Percentiles rank a stretch among this genome's conserved stretches.
Conservation (phyloP, 345 rosid species). For the Eutrema heterophyllum region DNA sequence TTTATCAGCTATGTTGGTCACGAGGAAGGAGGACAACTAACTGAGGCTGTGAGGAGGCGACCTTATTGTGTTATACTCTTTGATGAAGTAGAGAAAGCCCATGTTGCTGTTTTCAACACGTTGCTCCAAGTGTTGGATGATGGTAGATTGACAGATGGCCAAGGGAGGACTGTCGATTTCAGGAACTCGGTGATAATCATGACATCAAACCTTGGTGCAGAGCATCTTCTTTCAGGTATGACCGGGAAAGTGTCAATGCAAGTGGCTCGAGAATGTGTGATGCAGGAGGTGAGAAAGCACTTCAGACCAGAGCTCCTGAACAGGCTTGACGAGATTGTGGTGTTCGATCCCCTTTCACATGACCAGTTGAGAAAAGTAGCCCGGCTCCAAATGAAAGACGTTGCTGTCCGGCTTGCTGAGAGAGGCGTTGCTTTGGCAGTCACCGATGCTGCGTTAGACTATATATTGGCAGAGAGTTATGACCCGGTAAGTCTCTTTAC, state of each 20-base stretch:
- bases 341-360: slow-evolving; percentile 87
- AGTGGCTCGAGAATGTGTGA: slow-evolving; percentile 72
- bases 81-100: slow-evolving; percentile 96
- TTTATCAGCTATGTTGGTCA: slow-evolving; percentile 78
- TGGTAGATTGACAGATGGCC: slow-evolving; percentile 86
- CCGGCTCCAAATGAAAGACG: slow-evolving; percentile 78
- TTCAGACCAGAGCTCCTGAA: slow-evolving; percentile 86
- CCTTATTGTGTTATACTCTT: slow-evolving; percentile 81
- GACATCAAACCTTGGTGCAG: slow-evolving; percentile 96
- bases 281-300: slow-evolving; percentile 85
- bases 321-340: slow-evolving; percentile 83
- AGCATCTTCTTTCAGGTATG: slow-evolving; percentile 69
- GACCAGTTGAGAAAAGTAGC: slow-evolving; percentile 85
- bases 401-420: slow-evolving; percentile 74
- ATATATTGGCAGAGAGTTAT: slow-evolving; percentile 63
- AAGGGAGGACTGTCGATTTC: slow-evolving; percentile 88
- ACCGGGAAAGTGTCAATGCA: slow-evolving; percentile 71
- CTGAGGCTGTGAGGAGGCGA: slow-evolving; percentile 86
- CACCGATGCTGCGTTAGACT: slow-evolving; percentile 75
- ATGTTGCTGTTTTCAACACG: slow-evolving; percentile 78
- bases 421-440: slow-evolving; percentile 84
- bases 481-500: slow-evolving; percentile 61
- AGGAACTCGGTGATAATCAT: slow-evolving; percentile 76
- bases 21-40: slow-evolving; percentile 92
- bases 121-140: slow-evolving; percentile 94